Conservation (phyloP, 768 basidiomycete genomes). For the Lactifluus hygrophoroides region DNA sequence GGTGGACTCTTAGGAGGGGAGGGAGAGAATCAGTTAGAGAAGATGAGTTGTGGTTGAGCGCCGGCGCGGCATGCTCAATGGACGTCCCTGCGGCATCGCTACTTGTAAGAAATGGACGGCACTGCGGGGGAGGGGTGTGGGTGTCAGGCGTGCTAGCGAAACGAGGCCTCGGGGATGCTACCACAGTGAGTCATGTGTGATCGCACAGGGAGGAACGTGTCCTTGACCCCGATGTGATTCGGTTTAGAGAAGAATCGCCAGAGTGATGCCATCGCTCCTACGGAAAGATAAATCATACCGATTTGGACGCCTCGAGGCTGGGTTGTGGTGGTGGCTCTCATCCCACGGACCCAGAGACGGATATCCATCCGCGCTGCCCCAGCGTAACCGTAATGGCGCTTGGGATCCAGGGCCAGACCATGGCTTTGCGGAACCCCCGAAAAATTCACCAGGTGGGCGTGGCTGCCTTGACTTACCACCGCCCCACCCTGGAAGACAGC, state of each 20-base stretch:
- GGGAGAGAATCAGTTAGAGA: background rate
- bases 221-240: slow-evolving; percentile 8
- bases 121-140: background rate
- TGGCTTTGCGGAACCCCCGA: slow-evolving; percentile 14
- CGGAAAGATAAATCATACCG: slow-evolving; percentile 1
- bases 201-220: slow-evolving; percentile 13
- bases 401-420: slow-evolving; percentile 10
- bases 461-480: slow-evolving; percentile 15
- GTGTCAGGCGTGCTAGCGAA: background rate
- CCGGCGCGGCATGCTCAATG: background rate
- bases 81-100: background rate
- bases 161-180: slow-evolving; percentile 5
- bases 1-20: background rate
- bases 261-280: slow-evolving; percentile 14
- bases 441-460: slow-evolving; percentile 10
- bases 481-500: slow-evolving; percentile 1
- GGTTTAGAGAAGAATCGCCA: slow-evolving; percentile 1
- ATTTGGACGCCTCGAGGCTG: slow-evolving; percentile 17
- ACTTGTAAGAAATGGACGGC: slow-evolving; percentile 2
- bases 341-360: slow-evolving; percentile 9
- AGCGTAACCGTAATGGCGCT: slow-evolving; percentile 11
- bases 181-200: slow-evolving; percentile 16
- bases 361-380: slow-evolving; percentile 12
- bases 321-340: background rate
- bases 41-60: background rate